Evolutionary conservation across 768 basidiomycete genomes (phyloP).

Genomic region (Lactarius sanguifluus): DNA sequence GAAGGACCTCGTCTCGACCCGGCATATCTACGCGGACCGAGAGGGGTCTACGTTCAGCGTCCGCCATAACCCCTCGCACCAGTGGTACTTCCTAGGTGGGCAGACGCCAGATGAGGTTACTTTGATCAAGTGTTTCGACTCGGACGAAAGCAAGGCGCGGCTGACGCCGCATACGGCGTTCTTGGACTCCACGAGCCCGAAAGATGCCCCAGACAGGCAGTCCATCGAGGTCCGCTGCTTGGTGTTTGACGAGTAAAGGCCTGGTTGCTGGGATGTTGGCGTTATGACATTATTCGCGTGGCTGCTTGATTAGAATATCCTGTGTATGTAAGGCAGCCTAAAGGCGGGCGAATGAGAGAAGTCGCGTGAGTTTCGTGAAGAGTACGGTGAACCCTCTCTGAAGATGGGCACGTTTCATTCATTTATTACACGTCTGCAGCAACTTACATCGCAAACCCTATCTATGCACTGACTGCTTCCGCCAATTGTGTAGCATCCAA

Average conservation of each 20-base stretch:
- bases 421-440: not conserved
- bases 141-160: constrained; percentile 41
- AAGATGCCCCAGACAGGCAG: constrained; percentile 41
- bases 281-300: not conserved
- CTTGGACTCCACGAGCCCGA: constrained; percentile 38
- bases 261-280: not conserved
- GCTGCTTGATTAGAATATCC: not conserved
- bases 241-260: constrained; percentile 43
- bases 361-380: not conserved
- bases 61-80: constrained; percentile 35
- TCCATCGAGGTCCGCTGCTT: constrained; percentile 46
- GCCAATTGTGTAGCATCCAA: constrained; percentile 35
- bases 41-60: constrained; percentile 38
- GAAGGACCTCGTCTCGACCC: constrained; percentile 40
- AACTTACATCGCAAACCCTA: constrained; percentile 23
- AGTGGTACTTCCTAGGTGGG: constrained; percentile 39
- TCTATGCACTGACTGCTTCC: constrained; percentile 32
- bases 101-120: constrained; percentile 34
- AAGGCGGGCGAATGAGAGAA: not conserved
- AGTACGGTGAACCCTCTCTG: not conserved
- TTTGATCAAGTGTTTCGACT: constrained; percentile 46
- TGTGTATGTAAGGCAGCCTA: not conserved
- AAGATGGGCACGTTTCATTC: not conserved
- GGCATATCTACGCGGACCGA: constrained; percentile 38
- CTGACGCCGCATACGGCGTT: constrained; percentile 48